Evolutionary conservation across 2,329 filamentous ascomycete genomes (phyloP).

Genomic region (Beauveria bassiana): DNA sequence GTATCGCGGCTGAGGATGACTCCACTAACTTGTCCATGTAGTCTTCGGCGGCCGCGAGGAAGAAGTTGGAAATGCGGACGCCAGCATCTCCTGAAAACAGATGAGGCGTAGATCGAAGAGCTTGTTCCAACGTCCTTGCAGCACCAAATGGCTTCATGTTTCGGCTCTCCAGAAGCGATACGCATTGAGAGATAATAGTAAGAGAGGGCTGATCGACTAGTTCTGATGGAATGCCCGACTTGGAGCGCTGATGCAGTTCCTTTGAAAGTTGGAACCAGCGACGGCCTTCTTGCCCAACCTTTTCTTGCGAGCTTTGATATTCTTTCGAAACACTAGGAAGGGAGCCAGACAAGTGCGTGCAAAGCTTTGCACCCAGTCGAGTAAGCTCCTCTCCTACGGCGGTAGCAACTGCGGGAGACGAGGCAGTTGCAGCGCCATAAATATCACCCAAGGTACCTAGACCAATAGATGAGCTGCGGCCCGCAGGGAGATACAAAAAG

Average conservation of each 20-base stretch:
- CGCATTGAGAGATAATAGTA: slow-evolving; percentile 25
- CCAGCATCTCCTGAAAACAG: slow-evolving; percentile 30
- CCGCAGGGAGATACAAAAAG: slow-evolving; percentile 40
- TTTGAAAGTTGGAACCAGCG: slow-evolving; percentile 59
- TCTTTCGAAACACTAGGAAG: slow-evolving; percentile 76
- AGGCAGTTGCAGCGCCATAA: slow-evolving; percentile 36
- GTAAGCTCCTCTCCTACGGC: slow-evolving; percentile 54
- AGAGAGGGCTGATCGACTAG: slow-evolving; percentile 23
- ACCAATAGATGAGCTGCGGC: slow-evolving; percentile 27
- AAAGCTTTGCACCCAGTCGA: slow-evolving; percentile 51
- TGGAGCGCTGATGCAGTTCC: slow-evolving; percentile 30
- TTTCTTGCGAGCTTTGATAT: slow-evolving; percentile 63
- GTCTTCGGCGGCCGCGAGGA: slow-evolving; percentile 44
- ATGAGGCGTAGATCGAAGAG: slow-evolving; percentile 30
- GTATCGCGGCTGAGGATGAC: slow-evolving; percentile 59
- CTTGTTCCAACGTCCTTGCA: slow-evolving; percentile 37
- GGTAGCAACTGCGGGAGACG: slow-evolving; percentile 34
- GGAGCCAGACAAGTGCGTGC: slow-evolving; percentile 62
- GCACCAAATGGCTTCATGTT: slow-evolving; percentile 52
- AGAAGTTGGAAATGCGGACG: slow-evolving; percentile 32
- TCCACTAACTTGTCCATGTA: slow-evolving; percentile 52
- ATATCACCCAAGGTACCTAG: slow-evolving; percentile 37
- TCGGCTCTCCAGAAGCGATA: slow-evolving; percentile 38
- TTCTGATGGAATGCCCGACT: slow-evolving; percentile 19
- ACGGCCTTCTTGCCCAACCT: slow-evolving; percentile 56